These are phyloP conservation scores for Eragrostis curvula DNA, from an alignment of 176 grass and related monocot species.

Conservation along the genomic window DNA sequence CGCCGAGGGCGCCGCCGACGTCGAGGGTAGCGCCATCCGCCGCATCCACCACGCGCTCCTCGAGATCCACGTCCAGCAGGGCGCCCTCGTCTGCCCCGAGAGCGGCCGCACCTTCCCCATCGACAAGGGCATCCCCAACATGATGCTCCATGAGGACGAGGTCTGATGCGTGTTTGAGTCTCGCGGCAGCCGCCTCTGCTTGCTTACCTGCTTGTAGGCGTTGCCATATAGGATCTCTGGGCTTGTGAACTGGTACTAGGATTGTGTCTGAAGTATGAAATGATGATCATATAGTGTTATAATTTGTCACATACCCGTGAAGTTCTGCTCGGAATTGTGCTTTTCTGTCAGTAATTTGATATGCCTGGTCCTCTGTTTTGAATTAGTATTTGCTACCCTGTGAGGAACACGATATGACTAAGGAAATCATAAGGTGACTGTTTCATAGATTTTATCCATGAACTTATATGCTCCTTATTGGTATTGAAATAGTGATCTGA, in stretches of 20 bases:
- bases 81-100: conserved; percentile 86
- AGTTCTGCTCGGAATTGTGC: not conserved
- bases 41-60: conserved; percentile 91
- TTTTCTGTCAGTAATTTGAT: conserved; percentile 1
- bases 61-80: conserved; percentile 83
- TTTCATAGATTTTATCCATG: not conserved
- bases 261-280: conserved; percentile 29
- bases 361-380: not conserved
- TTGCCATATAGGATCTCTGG: conserved; percentile 10
- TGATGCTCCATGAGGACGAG: conserved; percentile 98
- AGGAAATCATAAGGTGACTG: not conserved
- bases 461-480: not conserved
- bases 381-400: not conserved
- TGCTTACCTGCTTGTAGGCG: conserved; percentile 12
- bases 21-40: conserved; percentile 65
- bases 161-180: conserved; percentile 28
- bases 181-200: no score
- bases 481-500: not conserved
- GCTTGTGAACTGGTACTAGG: conserved; percentile 5
- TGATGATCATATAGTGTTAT: conserved; percentile 20
- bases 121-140: conserved; percentile 96
- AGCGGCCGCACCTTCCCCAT: conserved; percentile 76
- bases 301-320: conserved; percentile 1
- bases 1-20: conserved; percentile 58
- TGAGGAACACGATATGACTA: not conserved